Base-by-base conservation (phyloP, 495 filamentous ascomycete species). In the Lasiosphaeria miniovina region DNA sequence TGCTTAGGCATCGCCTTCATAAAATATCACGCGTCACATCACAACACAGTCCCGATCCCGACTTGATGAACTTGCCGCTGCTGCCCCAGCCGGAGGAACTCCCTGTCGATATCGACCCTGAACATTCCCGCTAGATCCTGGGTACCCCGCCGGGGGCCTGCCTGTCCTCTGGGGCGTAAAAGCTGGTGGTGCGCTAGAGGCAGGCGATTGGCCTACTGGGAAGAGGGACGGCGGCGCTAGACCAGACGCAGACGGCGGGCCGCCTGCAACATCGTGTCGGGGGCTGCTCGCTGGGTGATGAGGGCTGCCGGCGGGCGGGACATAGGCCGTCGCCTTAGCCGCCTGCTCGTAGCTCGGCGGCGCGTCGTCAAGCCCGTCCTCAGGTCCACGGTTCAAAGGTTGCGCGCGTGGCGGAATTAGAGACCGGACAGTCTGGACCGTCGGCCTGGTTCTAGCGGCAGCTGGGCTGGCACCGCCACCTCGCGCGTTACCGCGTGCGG, bases 321-420 rank as follows among this genome's bases (percentile, higher is more conserved):
- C 74, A 61, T 90, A 92, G 6, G 81, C 80, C 6, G 78, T 80
- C 52, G 80, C 79, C 36, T 79, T 83, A 0, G 88, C 82, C 7
- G 89, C 88, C 75, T 93, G 88, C 73, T 94, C 91, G 68, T 96
- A 96, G 12, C 83, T 86, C 6, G 91, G 91, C 10, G 90, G 90
- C 4, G 88, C 86, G 1, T 81, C 84, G 51, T 86, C 83, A 4
- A 83, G 78, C 6, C 75, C 80, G n/a, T 79, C 75, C 17, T 81
- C 75, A 15, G 72, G 53, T 12, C 71, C 68, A 36, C 73, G 63
- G 57, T 71, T 74, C 24, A 24, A 0, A 24, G 31, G 73, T 65
- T 49, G 61, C 49, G 70, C 51, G 55, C 54, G 53, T 52, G 68
- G 74, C 55, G 77, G 78, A 2, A 81, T 70, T 15, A 81, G 65